These are phyloP conservation scores for Fraxinus paxiana DNA, from an alignment of 305 asterid genomes.

Conservation along the genomic window DNA sequence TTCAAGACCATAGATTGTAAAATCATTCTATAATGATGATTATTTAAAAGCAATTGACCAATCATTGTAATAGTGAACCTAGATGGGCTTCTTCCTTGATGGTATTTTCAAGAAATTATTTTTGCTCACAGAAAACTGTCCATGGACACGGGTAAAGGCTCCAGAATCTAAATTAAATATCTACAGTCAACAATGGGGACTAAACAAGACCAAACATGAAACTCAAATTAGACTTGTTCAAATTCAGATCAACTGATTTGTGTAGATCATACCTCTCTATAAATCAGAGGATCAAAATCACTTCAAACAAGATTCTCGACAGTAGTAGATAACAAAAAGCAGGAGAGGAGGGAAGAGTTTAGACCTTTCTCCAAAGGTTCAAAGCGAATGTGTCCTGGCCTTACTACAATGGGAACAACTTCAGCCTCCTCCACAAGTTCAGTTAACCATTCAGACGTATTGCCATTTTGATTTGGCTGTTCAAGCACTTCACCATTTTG, in stretches of 20 bases:
- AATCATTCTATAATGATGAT: constrained; percentile 2
- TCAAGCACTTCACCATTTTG: neutral
- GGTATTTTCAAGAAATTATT: neutral
- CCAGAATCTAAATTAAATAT: neutral
- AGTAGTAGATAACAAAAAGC: neutral
- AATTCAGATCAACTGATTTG: neutral
- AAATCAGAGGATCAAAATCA: neutral
- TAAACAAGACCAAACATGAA: neutral
- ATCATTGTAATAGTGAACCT: neutral
- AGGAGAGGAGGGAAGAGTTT: constrained; percentile 15
- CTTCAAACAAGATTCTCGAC: neutral
- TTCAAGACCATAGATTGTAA: neutral
- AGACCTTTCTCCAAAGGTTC: constrained; percentile 76
- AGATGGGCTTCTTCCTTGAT: neutral
- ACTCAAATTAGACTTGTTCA: neutral
- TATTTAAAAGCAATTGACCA: neutral
- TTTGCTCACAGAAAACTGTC: neutral
- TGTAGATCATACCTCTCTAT: neutral
- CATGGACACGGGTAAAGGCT: neutral
- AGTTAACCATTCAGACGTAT: neutral
- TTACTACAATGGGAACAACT: constrained; percentile 67
- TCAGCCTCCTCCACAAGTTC: constrained; percentile 40
- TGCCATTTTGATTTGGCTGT: neutral
- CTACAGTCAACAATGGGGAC: neutral
- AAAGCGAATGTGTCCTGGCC: constrained; percentile 97